Percentiles rank a stretch among this genome's conserved stretches.
Conservation (phyloP, 441 rosid genomes). For the Adansonia grandidieri region DNA sequence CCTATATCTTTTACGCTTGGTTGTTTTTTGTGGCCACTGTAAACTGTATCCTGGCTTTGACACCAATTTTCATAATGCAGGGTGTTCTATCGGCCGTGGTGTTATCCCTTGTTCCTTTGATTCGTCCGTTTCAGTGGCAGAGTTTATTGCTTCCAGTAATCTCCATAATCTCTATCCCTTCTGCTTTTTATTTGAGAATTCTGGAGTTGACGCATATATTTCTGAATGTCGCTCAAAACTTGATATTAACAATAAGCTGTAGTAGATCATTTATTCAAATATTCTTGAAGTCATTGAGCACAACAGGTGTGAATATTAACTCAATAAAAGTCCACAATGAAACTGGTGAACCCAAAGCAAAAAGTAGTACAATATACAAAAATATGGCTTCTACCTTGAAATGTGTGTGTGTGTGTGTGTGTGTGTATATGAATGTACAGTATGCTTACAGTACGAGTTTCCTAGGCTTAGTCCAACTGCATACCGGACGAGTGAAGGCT, state of each 20-base stretch:
- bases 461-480: not conserved
- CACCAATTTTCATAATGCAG: conserved; percentile 45
- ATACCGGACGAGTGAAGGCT: not conserved
- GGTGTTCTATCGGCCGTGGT: conserved; percentile 90
- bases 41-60: conserved; percentile 24
- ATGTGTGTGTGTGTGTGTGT: too few species aligned
- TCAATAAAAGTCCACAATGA: not conserved
- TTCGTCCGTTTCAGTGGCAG: conserved; percentile 98
- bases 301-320: not conserved
- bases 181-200: conserved; percentile 22
- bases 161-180: conserved; percentile 28
- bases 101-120: conserved; percentile 81
- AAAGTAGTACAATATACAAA: not conserved
- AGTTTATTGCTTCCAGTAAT: conserved; percentile 96
- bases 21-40: conserved; percentile 24
- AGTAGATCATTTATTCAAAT: not conserved
- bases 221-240: conserved; percentile 13
- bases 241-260: not conserved
- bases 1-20: not conserved
- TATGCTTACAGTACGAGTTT: not conserved
- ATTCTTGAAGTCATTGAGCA: not conserved
- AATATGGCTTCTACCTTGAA: conserved; percentile 10
- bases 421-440: too few species aligned
- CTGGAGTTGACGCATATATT: not conserved
- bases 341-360: not conserved